A percentile compares a stretch with the other conserved stretches of the same genome.
Evolutionary conservation across 768 basidiomycete genomes (phyloP).

Genomic region (Obba rivulosa): DNA sequence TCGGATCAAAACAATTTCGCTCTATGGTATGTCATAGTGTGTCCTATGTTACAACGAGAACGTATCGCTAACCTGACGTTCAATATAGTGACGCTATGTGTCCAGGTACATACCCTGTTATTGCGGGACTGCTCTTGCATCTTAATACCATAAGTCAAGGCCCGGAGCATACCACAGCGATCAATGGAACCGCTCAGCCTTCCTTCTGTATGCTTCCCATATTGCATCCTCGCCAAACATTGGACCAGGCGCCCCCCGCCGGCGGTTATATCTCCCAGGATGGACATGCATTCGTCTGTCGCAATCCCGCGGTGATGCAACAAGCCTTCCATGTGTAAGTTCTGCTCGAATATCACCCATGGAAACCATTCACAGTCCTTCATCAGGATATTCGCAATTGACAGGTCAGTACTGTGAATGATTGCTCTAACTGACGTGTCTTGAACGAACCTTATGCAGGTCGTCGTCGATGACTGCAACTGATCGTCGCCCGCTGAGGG

Average conservation of each 20-base stretch:
- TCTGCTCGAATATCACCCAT: too few relatives aligned
- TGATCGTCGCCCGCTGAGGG: conserved; percentile 40
- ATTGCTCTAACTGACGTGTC: background rate
- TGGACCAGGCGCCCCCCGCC: conserved; percentile 19
- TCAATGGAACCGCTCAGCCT: conserved; percentile 35
- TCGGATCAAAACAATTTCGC: conserved; percentile 50
- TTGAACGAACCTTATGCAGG: conserved; percentile 22
- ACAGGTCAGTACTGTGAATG: conserved; percentile 27
- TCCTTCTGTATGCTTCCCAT: conserved; percentile 51
- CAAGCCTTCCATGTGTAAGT: conserved; percentile 60
- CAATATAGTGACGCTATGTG: conserved; percentile 45
- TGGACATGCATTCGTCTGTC: conserved; percentile 50
- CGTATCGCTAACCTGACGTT: background rate
- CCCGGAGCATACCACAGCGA: conserved; percentile 41
- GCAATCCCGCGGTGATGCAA: conserved; percentile 45
- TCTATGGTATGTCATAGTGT: conserved; percentile 38
- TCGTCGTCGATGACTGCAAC: conserved; percentile 44
- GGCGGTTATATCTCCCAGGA: conserved; percentile 45
- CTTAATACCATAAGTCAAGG: conserved; percentile 28
- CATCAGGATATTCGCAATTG: conserved; percentile 51
- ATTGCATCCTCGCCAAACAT: conserved; percentile 39
- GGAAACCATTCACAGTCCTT: too few relatives aligned
- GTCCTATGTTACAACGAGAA: too few relatives aligned
- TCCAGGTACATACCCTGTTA: conserved; percentile 29
- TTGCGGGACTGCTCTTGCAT: background rate